These are phyloP conservation scores for Vitis rotundifolia DNA, from an alignment of 164 flowering plant species.

Conservation along the genomic window DNA sequence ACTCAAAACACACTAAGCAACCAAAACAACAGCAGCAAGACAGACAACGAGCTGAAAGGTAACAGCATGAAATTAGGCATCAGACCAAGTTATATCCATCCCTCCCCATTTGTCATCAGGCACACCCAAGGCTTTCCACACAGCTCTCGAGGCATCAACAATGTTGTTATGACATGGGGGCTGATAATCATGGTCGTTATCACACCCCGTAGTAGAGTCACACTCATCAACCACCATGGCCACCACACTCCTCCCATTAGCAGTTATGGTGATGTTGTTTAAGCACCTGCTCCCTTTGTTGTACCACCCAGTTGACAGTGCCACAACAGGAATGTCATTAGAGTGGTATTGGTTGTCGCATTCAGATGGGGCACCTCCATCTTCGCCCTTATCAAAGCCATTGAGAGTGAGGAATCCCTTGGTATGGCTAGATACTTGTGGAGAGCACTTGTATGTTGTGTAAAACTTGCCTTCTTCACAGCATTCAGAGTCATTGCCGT, in stretches of 20 bases:
- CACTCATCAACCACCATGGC: background rate
- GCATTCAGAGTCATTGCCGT: conserved; percentile 7
- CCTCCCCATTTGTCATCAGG: no score
- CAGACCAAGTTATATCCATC: no score
- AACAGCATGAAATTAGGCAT: no score
- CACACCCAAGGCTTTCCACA: no score
- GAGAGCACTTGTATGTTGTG: conserved; percentile 8
- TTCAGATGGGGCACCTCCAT: conserved; percentile 4
- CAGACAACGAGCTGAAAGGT: no score
- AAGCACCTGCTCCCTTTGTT: conserved; percentile 9
- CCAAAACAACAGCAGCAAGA: no score
- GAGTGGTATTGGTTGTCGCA: background rate
- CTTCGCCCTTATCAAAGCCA: background rate
- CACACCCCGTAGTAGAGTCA: no score
- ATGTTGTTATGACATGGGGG: no score
- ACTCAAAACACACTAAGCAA: no score
- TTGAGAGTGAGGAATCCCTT: conserved; percentile 1
- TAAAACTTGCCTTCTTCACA: conserved; percentile 7
- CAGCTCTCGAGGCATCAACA: no score
- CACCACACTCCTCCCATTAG: conserved; percentile 13
- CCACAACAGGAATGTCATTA: conserved; percentile 8
- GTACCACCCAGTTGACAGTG: conserved; percentile 29
- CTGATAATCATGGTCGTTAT: no score
- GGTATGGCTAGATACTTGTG: conserved; percentile 2
- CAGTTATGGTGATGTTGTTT: conserved; percentile 6